Conservation (phyloP, 2,329 filamentous ascomycete genomes). For the Claviceps paspali region DNA sequence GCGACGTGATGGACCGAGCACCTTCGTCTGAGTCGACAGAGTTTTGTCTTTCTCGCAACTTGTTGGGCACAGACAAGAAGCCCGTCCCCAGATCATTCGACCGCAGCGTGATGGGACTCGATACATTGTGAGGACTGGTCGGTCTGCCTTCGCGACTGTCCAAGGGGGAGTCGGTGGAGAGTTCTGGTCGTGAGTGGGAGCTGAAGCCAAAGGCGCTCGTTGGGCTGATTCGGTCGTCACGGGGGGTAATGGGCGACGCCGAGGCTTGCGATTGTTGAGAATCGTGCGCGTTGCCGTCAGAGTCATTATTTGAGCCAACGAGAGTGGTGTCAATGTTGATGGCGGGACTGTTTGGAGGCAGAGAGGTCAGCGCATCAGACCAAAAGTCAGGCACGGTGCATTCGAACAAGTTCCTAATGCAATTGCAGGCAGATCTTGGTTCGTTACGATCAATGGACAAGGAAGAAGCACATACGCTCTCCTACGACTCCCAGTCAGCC, state of each 20-base stretch:
- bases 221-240: conserved; percentile 26
- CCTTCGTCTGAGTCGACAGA: conserved; percentile 55
- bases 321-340: conserved; percentile 40
- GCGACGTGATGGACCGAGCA: conserved; percentile 41
- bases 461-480: conserved; percentile 22
- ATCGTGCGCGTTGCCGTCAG: conserved; percentile 12
- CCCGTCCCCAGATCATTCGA: conserved; percentile 31
- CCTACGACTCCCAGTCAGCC: conserved; percentile 13
- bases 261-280: conserved; percentile 4
- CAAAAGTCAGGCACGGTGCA: no score
- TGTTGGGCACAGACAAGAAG: conserved; percentile 51
- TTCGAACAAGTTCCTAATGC: no score
- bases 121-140: conserved; percentile 59
- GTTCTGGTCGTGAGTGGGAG: conserved; percentile 22
- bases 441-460: no score
- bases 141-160: conserved; percentile 52
- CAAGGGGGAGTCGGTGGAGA: conserved; percentile 42
- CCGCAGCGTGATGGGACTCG: conserved; percentile 35
- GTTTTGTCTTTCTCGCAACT: conserved; percentile 45
- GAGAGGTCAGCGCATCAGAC: neutral
- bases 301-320: conserved; percentile 11
- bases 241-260: conserved; percentile 20
- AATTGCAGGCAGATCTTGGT: no score
- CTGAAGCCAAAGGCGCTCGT: conserved; percentile 16
- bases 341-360: conserved; percentile 25